Evolutionary conservation across 495 filamentous ascomycete genomes (phyloP), one percentile per base, ranked within the genome.

Genomic region (Tirmania nivea): DNA sequence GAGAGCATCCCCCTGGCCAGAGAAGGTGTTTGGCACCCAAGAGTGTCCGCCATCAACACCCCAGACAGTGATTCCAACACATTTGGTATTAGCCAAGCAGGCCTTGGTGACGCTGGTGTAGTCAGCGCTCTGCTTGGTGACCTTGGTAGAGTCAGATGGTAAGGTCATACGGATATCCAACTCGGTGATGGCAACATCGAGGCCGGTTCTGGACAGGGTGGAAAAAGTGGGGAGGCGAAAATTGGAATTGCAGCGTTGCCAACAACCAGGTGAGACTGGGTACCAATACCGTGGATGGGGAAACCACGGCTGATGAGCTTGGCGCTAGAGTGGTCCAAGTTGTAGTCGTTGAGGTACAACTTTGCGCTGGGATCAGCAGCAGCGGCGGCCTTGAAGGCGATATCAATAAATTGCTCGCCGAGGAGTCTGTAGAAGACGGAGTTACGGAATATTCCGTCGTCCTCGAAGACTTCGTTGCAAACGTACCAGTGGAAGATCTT

Each of bases 1-100:
- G 51, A 83, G 68, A 12, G 79, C 80, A 59, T 69, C 75, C 55
- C 59, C 59, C 36, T 52, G 57, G 10, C 7, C 52, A 1, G 51
- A 54, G 52, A 63, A 63, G 21, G 58, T 69, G 53, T 61, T 60
- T 7, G 78, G 69, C 50, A 81, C 73, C 82, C 82, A 86, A 25
- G 75, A 78, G 68, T 80, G 67, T 21, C 66, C 63, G 58, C 85
- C 82, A 54, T 76, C 69, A 8, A 87, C 77, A 62, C 81, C 81
- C 83, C 82, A 87, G 35, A 81, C 79, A 16, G 81, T 84, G 58
- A 86, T 77, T 54, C 81, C 81, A 19, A 84, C 73, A 63, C 82
- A 86, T 65, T 78, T 80, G 10, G 69, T 55, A 60, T 78, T 71
- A 19, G 53, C 53, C 51, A 63, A 54, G 34, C 64, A 66, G 34